phyloP scores from a whole-genome alignment of 2,329 filamentous ascomycete species.

The Fusarium nurragi region DNA sequence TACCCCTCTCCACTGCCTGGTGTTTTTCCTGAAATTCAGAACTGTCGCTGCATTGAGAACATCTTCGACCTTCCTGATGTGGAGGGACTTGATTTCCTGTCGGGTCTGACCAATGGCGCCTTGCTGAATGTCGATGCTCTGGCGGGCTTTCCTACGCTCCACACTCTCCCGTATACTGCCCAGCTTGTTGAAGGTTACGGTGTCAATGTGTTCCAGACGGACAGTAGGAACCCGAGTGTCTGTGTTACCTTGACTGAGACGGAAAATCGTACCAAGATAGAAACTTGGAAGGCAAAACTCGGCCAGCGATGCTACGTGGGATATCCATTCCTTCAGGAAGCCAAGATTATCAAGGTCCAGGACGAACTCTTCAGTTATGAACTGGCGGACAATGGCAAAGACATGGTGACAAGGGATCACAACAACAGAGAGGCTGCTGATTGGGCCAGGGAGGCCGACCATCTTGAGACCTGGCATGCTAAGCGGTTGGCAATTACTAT shows the following conservation, averaged over 20 bases:
- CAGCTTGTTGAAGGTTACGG: constrained; percentile 77
- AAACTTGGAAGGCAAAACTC: constrained; percentile 79
- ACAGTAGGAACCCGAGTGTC: constrained; percentile 97
- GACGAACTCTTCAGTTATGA: constrained; percentile 94
- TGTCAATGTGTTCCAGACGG: constrained; percentile 93
- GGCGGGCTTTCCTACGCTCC: constrained; percentile 91
- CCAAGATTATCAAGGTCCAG: constrained; percentile 85
- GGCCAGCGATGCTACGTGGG: constrained; percentile 90
- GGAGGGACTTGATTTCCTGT: constrained; percentile 85
- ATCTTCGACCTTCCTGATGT: constrained; percentile 94
- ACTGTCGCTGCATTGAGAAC: constrained; percentile 93
- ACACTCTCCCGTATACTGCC: constrained; percentile 84
- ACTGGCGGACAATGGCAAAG: constrained; percentile 70
- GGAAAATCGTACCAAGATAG: constrained; percentile 74
- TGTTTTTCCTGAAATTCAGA: constrained; percentile 86
- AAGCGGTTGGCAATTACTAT: constrained; percentile 90
- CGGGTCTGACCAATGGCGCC: constrained; percentile 84
- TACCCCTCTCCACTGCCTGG: constrained; percentile 91
- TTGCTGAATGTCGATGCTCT: constrained; percentile 84
- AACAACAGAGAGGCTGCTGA: constrained; percentile 79
- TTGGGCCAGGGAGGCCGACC: constrained; percentile 84
- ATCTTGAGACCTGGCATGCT: constrained; percentile 87
- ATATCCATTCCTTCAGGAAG: constrained; percentile 95
- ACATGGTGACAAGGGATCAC: constrained; percentile 76
- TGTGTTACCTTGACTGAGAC: constrained; percentile 84